Conservation (phyloP, 2,329 filamentous ascomycete genomes). For the Aspergillus quadrilineatus region DNA sequence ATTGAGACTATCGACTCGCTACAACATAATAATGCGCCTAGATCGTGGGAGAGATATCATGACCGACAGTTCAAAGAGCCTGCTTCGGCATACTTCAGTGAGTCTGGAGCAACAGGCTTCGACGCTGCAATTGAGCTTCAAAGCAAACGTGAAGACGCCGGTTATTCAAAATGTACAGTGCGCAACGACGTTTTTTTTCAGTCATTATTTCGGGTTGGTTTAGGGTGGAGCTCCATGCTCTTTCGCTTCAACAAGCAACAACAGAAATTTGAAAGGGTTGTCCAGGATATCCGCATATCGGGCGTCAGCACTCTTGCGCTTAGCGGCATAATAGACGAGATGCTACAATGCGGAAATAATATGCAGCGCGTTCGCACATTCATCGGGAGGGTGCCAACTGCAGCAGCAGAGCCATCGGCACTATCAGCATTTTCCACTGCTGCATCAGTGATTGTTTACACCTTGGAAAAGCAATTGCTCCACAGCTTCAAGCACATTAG, state of each 20-base stretch:
- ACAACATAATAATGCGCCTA: constrained; percentile 22
- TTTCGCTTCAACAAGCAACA: constrained; percentile 42
- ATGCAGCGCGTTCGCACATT: constrained; percentile 40
- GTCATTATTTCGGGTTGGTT: constrained; percentile 41
- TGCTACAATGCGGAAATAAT: constrained; percentile 38
- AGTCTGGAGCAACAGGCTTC: constrained; percentile 42
- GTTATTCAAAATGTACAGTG: constrained; percentile 32
- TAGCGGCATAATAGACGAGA: constrained; percentile 29
- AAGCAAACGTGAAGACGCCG: constrained; percentile 19
- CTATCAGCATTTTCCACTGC: constrained; percentile 38
- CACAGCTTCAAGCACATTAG: constrained; percentile 23
- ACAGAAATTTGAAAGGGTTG: constrained; percentile 39
- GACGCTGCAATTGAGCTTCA: constrained; percentile 39
- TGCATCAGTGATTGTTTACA: constrained; percentile 35
- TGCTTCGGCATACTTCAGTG: constrained; percentile 44
- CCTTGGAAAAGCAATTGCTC: constrained; percentile 38
- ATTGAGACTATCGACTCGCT: constrained; percentile 26
- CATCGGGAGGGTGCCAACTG: constrained; percentile 28
- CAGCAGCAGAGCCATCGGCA: constrained; percentile 30
- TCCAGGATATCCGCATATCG: constrained; percentile 48
- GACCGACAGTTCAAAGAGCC: constrained; percentile 32
- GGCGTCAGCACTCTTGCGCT: constrained; percentile 51
- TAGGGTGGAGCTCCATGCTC: constrained; percentile 47
- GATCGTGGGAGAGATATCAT: constrained; percentile 45
- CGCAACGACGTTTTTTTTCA: constrained; percentile 40